phyloP scores from a whole-genome alignment of 106 monocot species.

The Dactylorhiza incarnata region DNA sequence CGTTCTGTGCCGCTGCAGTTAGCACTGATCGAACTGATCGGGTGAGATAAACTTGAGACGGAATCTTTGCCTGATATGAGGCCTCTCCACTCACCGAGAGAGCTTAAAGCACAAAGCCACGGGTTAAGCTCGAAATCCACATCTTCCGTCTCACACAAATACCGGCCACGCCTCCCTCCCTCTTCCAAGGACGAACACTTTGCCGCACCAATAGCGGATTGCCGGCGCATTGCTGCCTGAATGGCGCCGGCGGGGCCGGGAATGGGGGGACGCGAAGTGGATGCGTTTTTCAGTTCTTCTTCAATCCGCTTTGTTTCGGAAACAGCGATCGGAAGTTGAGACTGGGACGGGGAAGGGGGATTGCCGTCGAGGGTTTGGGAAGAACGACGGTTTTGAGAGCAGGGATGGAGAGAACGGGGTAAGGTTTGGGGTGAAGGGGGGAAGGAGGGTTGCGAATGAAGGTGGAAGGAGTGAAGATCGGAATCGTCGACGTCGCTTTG shows the following conservation, averaged over 20 bases:
- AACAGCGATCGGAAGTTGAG: neutral
- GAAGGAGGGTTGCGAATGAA: neutral
- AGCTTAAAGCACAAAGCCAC: slow-evolving; percentile 50
- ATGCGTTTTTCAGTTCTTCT: neutral
- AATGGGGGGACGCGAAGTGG: slow-evolving; percentile 18
- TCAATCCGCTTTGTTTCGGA: neutral
- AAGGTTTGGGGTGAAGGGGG: slow-evolving; percentile 1
- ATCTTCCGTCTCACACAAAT: slow-evolving; percentile 5
- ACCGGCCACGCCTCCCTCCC: neutral
- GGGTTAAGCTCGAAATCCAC: slow-evolving; percentile 50
- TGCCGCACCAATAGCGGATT: slow-evolving; percentile 4
- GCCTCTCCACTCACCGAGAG: slow-evolving; percentile 26
- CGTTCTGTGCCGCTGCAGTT: neutral
- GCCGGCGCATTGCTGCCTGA: slow-evolving; percentile 49
- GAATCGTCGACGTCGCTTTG: slow-evolving; percentile 61
- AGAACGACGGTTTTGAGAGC: slow-evolving; percentile 29
- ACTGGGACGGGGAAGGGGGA: neutral
- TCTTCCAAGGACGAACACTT: neutral
- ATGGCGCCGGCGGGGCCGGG: slow-evolving; percentile 65
- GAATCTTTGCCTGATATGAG: slow-evolving; percentile 5
- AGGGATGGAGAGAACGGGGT: neutral
- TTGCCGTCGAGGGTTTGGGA: slow-evolving; percentile 7
- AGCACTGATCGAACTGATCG: slow-evolving; percentile 36
- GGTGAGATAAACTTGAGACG: neutral
- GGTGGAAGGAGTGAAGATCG: slow-evolving; percentile 26